Conservation (phyloP, 2,329 filamentous ascomycete genomes). For the Colletotrichum melonis region DNA sequence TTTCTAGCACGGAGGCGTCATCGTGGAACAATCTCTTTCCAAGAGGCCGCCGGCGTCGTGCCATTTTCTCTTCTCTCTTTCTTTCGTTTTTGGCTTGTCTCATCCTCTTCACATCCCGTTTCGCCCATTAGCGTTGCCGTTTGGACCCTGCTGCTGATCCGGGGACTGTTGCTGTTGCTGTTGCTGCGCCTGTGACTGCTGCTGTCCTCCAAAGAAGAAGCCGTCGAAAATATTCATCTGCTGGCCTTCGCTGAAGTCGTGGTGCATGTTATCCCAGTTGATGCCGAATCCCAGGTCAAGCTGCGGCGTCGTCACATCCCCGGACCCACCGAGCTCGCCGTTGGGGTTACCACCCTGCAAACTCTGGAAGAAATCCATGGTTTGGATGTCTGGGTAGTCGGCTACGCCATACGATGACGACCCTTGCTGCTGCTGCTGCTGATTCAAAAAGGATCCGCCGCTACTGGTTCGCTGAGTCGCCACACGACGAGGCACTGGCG, state of each 20-base stretch:
- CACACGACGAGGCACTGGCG: constrained; percentile 50
- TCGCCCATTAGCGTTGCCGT: constrained; percentile 3
- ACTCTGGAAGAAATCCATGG: constrained; percentile 65
- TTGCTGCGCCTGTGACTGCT: constrained; percentile 36
- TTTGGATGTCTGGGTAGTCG: constrained; percentile 61
- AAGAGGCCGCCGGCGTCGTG: background rate
- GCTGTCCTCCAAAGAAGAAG: constrained; percentile 76
- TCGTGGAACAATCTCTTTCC: background rate
- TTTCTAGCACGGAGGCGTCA: background rate
- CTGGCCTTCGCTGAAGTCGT: constrained; percentile 70
- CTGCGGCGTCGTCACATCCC: constrained; percentile 56
- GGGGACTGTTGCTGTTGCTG: constrained; percentile 3
- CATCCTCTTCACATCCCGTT: background rate
- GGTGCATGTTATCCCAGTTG: constrained; percentile 71
- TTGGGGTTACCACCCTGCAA: constrained; percentile 48
- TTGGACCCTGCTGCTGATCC: constrained; percentile 34
- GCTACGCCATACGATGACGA: constrained; percentile 39
- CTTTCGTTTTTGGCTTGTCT: background rate
- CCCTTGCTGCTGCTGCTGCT: constrained; percentile 48
- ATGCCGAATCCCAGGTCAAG: constrained; percentile 76
- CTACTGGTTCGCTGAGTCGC: constrained; percentile 47
- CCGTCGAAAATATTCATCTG: constrained; percentile 77
- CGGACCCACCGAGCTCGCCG: constrained; percentile 37
- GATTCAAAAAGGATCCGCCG: constrained; percentile 45
- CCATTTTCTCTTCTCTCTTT: background rate